Evolutionary conservation across 495 filamentous ascomycete species (phyloP), one percentile per base, ranked within the genome.

Genomic region (Talaromyces nanjingensis): DNA sequence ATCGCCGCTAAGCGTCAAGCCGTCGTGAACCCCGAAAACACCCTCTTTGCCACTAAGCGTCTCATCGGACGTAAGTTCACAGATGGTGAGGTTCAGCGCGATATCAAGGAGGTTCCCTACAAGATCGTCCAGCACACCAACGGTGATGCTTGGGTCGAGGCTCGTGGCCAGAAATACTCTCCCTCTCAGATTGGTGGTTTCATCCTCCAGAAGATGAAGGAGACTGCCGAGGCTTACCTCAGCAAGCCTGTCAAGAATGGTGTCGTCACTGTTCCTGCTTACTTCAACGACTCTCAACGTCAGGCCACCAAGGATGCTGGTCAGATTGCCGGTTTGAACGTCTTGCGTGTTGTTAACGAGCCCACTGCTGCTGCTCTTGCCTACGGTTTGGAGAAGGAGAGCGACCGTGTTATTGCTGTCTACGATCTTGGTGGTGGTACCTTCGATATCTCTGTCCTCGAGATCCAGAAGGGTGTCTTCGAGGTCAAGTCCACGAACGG

Each of bases 401-500:
- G 84, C 56, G 93, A 97, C 80, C 86, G 89, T 65, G 79, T 98
- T 63, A 90, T 97, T 72, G 93, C 93, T 65, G 93, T 97, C 72
- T 97, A 96, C 82, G 94, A 98, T 87, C 84, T 98, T 66, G 94
- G 94, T 80, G 94, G 93, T 84, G 93, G 93, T 85, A 97, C 93
- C 70, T 97, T 97, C 78, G 93, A 97, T 91, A 94, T 97, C 76
- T 97, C 93, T 57, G 87, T 97, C 64, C 86, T 97, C 39, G 93
- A 97, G 80, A 97, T 97, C 74, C 93, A 97, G 83, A 92, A 91
- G 79, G 93, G 93, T 72, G 93, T 97, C 49, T 97, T 97, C 77
- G 93, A 97, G 82, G 93, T 97, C 74, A 97, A 97, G 85, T 96
- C 93, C 16, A 97, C 93, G 81, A 97, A 97, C 78, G 93, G 93